A percentile compares a stretch with the other conserved stretches of the same genome.
Conservation (phyloP, 2,329 filamentous ascomycete genomes). For the Diaporthe batatas region DNA sequence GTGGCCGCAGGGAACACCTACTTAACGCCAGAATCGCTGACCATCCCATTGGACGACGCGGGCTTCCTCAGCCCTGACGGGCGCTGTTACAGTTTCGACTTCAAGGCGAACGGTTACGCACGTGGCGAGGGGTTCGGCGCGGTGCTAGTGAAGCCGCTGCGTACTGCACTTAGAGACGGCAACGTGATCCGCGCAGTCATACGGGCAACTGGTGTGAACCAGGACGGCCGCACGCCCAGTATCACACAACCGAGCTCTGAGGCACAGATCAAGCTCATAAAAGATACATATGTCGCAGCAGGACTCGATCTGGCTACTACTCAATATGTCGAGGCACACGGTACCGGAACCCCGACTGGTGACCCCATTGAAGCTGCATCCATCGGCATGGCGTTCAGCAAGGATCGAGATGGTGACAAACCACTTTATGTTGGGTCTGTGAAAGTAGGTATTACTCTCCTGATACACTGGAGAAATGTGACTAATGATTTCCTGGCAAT, state of each 20-base stretch:
- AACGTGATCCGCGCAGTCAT: conserved; percentile 59
- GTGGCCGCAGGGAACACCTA: conserved; percentile 55
- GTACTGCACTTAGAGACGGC: conserved; percentile 60
- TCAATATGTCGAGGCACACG: conserved; percentile 11
- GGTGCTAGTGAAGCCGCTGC: conserved; percentile 61
- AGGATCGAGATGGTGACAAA: conserved; percentile 44
- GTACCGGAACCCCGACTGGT: conserved; percentile 50
- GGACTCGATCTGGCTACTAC: conserved; percentile 41
- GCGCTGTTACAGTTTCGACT: conserved; percentile 55
- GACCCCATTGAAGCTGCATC: conserved; percentile 60
- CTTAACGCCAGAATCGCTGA: conserved; percentile 51
- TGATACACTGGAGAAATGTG: not conserved
- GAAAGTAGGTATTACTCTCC: conserved; percentile 44
- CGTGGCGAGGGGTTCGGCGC: conserved; percentile 62
- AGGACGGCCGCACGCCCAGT: conserved; percentile 58
- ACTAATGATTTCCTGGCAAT: no score
- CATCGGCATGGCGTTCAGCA: conserved; percentile 52
- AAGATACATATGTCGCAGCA: conserved; percentile 49
- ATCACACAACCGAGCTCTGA: conserved; percentile 55
- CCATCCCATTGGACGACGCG: conserved; percentile 51
- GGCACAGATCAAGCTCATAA: conserved; percentile 53
- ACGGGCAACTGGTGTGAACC: conserved; percentile 53
- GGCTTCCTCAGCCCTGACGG: conserved; percentile 54
- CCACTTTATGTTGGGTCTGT: conserved; percentile 53
- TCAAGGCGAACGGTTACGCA: conserved; percentile 63